phyloP scores from a whole-genome alignment of 176 grass and related monocot genomes.

The Phoenix roebelenii region DNA sequence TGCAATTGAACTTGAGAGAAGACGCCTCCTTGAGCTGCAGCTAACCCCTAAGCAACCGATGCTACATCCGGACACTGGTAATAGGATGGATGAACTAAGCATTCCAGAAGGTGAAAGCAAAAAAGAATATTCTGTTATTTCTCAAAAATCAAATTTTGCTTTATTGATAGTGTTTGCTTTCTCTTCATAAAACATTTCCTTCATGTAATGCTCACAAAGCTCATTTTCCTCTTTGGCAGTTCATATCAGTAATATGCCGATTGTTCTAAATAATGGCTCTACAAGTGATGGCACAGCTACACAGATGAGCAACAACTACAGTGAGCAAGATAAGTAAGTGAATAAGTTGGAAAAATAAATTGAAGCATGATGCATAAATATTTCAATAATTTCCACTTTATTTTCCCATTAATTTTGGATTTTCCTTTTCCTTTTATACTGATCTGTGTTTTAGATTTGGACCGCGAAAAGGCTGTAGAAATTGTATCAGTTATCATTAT shows the following conservation, averaged over 20 bases:
- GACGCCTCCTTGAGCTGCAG: slow-evolving; percentile 5
- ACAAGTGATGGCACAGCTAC: slow-evolving; percentile 22
- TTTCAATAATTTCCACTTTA: no score
- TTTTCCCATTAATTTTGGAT: no score
- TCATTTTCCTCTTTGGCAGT: slow-evolving; percentile 15
- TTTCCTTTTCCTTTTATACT: no score
- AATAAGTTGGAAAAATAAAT: not conserved
- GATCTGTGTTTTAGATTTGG: no score
- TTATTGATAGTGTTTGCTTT: not conserved
- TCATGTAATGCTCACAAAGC: slow-evolving; percentile 7
- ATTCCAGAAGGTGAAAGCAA: not conserved
- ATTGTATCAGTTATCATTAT: no score
- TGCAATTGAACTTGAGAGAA: slow-evolving; percentile 33
- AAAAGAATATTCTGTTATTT: not conserved
- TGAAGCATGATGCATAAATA: no score
- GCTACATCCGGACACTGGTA: slow-evolving; percentile 23
- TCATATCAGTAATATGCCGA: not conserved
- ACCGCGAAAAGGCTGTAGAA: no score
- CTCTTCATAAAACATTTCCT: not conserved
- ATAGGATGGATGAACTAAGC: slow-evolving; percentile 29
- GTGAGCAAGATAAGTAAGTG: slow-evolving; percentile 36
- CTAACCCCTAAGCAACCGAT: not conserved
- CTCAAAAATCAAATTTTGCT: no score
- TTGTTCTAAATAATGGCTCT: slow-evolving; percentile 16
- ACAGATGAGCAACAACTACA: slow-evolving; percentile 15